Base-by-base conservation (phyloP, 208 protist species). In the Leptomonas pyrrhocoris region DNA sequence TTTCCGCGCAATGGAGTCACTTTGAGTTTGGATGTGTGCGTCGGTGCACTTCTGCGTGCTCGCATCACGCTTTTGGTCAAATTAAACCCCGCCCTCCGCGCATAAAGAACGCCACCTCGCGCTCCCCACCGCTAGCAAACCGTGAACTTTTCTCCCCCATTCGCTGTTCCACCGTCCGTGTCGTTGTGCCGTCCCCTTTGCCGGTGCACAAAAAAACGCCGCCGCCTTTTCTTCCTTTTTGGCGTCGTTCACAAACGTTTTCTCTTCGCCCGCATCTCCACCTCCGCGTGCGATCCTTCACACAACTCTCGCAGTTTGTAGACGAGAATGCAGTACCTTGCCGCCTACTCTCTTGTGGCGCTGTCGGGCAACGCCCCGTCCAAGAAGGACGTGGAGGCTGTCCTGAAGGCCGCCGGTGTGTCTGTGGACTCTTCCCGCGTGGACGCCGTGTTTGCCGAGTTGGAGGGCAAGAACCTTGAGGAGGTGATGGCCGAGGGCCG, bases 401-500 rank as follows among this genome's bases (percentile, higher is more conserved):
- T 98, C 51, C 81, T 98, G 50, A 94, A 93, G 71, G 82, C 96
- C 30, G 96, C 86, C 67, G 92, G 90, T 68, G 84, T 85, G 40
- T 65, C 93, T 27, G 77, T 90, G 31, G 93, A 98, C 65, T 34
- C 76, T 49, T 56, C 78, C 64, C 86, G 88, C 68, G 51, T 97
- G 49, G 59, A 71, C 45, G 82, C 85, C 36, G 77, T 97, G 56
- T 92, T 97, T 65, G 68, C 71, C 15, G 84, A 95, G 79, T 60
- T 98, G 30, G 84, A 91, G 56, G 96, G 91, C 42, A 98, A 98
- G 92, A 87, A 83, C 78, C 87, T 98, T 58, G 84, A 97, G 43
- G 89, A 92, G 58, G 19, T 98, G 51, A 84, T 92, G 73, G 74
- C 72, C 5, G 80, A 91, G 68, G 96, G 96, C 66, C 90, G 86